A percentile compares a stretch with the other conserved stretches of the same genome.
phyloP scores from a whole-genome alignment of 805 yeast species.

The Phaffomyces antillensis region DNA sequence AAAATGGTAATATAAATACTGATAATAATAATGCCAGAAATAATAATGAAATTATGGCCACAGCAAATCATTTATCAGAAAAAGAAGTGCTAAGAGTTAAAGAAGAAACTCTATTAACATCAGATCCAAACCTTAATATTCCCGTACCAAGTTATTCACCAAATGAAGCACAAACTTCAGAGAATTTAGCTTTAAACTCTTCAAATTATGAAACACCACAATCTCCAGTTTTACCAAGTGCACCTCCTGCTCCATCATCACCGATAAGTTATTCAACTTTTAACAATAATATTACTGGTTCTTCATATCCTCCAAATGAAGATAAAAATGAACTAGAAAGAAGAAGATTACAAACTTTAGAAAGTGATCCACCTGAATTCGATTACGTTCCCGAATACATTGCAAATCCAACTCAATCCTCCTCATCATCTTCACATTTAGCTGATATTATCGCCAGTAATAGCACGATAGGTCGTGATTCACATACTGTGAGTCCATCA shows the following conservation, averaged over 20 bases:
- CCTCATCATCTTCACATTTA: not conserved
- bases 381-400: constrained; percentile 23
- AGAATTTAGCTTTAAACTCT: no score
- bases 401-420: constrained; percentile 1
- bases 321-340: constrained; percentile 38
- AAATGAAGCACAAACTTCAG: not conserved
- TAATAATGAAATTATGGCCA: not conserved
- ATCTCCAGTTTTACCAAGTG: not conserved
- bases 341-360: constrained; percentile 28
- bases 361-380: constrained; percentile 35
- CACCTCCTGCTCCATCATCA: constrained; percentile 2
- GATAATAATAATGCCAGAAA: not conserved
- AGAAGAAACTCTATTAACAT: constrained; percentile 58
- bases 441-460: not conserved
- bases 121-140: constrained; percentile 33
- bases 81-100: constrained; percentile 47
- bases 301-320: not conserved
- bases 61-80: constrained; percentile 31
- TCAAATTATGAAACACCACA: not conserved
- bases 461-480: not conserved
- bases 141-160: constrained; percentile 19
- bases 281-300: not conserved
- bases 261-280: not conserved
- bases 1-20: not conserved
- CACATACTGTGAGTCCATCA: not conserved